Percentiles rank a stretch among this genome's conserved stretches.
Evolutionary conservation across 2,329 filamentous ascomycete genomes (phyloP).

Genomic region (Sporothrix mexicana): DNA sequence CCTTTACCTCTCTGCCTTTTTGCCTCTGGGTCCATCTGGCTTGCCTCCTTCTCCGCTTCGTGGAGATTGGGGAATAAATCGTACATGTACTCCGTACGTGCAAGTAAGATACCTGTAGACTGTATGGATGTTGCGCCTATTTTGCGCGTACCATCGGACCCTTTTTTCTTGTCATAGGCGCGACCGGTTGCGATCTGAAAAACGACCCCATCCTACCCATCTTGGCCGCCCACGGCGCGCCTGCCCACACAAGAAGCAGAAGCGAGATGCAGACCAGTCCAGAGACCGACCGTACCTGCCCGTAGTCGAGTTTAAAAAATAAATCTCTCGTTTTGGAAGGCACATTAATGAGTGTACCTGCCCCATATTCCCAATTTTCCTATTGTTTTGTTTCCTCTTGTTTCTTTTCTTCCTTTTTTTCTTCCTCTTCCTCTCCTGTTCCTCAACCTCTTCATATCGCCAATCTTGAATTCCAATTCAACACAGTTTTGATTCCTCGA

Average conservation of each 20-base stretch:
- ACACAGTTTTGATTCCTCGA: neutral
- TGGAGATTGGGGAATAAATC: conserved; percentile 5
- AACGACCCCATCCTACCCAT: neutral
- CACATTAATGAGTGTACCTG: neutral
- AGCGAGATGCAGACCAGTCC: neutral
- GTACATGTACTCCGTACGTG: too few species aligned
- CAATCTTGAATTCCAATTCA: neutral
- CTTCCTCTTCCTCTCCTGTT: neutral
- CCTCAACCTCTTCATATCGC: neutral
- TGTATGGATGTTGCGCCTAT: neutral
- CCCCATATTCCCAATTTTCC: conserved; percentile 1
- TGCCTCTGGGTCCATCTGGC: conserved; percentile 7
- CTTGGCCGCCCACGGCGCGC: conserved; percentile 3
- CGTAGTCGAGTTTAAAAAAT: conserved; percentile 4
- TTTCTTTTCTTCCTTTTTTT: neutral
- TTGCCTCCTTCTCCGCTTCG: conserved; percentile 19
- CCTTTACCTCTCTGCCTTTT: neutral
- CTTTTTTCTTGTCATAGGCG: conserved; percentile 1
- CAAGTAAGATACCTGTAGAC: too few species aligned
- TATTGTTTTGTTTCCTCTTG: neutral
- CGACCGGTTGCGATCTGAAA: neutral
- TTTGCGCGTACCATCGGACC: neutral
- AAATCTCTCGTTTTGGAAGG: conserved; percentile 27
- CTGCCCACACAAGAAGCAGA: conserved; percentile 12
- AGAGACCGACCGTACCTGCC: neutral